phyloP scores from a whole-genome alignment of 1,284 basidiomycete genomes.

The Rhodotorula sp. region DNA sequence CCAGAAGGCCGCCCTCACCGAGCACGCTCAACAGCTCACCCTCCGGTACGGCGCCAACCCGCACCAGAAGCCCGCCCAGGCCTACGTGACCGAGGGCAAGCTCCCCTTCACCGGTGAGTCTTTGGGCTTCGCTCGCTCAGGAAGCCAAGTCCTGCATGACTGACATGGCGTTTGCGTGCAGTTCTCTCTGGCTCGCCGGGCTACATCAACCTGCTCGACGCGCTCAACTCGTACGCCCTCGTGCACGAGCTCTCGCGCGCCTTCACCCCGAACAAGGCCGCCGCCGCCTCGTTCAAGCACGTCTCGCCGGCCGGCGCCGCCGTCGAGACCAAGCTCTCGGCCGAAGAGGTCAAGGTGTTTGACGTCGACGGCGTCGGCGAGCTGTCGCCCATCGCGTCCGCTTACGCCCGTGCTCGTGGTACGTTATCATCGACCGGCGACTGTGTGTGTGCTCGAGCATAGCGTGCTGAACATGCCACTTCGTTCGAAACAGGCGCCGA shows the following conservation, averaged over 20 bases:
- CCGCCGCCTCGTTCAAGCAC: slow-evolving; percentile 99
- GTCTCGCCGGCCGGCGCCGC: slow-evolving; percentile 97
- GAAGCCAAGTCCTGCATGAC: neutral
- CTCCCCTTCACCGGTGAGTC: slow-evolving; percentile 84
- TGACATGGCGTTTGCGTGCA: slow-evolving; percentile 46
- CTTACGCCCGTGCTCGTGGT: slow-evolving; percentile 95
- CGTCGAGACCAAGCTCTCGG: slow-evolving; percentile 78
- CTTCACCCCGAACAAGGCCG: slow-evolving; percentile 65
- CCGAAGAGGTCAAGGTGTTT: slow-evolving; percentile 88
- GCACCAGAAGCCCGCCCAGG: slow-evolving; percentile 97
- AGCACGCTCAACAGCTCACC: slow-evolving; percentile 74
- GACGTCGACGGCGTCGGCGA: slow-evolving; percentile 92
- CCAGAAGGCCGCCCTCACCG: slow-evolving; percentile 59
- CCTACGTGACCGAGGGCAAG: slow-evolving; percentile 83
- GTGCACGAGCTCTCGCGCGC: slow-evolving; percentile 91
- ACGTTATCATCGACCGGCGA: too few species aligned
- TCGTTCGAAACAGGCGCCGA: slow-evolving; percentile 67
- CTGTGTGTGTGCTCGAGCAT: neutral
- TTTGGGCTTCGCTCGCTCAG: slow-evolving; percentile 34
- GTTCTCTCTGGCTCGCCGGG: slow-evolving; percentile 92
- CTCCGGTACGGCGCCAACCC: slow-evolving; percentile 97
- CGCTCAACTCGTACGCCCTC: slow-evolving; percentile 93
- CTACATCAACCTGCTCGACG: slow-evolving; percentile 99
- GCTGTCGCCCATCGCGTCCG: slow-evolving; percentile 82
- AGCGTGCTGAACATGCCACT: neutral